Percentiles rank a stretch among this genome's conserved stretches.
Conservation (phyloP, 768 basidiomycete species). For the Rhizopogon sp. region DNA sequence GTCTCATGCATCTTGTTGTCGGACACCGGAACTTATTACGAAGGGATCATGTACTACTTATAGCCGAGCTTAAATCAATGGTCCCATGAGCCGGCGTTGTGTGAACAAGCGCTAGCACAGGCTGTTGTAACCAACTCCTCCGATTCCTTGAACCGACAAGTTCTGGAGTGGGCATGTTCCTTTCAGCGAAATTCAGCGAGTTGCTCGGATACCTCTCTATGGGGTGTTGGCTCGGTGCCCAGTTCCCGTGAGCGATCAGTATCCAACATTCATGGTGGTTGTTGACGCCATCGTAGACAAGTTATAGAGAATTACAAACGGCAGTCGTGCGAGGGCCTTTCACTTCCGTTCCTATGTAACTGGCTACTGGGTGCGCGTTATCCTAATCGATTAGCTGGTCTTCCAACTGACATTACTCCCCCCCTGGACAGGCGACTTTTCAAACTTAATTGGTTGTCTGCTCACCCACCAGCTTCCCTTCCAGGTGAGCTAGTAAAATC, state of each 20-base stretch:
- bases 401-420: not conserved
- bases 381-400: not conserved
- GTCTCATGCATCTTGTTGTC: too few species aligned
- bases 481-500: constrained; percentile 52
- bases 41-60: too few species aligned
- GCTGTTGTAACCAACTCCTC: not conserved
- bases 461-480: constrained; percentile 93
- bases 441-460: constrained; percentile 88
- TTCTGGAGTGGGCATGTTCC: constrained; percentile 12
- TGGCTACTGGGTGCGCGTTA: constrained; percentile 78
- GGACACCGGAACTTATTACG: too few species aligned
- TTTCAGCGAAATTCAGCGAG: constrained; percentile 43
- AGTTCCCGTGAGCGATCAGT: constrained; percentile 68
- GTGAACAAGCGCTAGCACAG: constrained; percentile 11
- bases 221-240: constrained; percentile 78
- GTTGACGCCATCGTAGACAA: constrained; percentile 49
- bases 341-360: constrained; percentile 88
- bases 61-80: not conserved
- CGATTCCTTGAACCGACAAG: not conserved
- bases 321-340: constrained; percentile 84
- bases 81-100: not conserved
- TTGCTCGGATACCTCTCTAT: constrained; percentile 69
- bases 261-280: constrained; percentile 3
- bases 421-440: constrained; percentile 67
- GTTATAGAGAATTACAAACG: constrained; percentile 70